Percentiles rank a stretch among this genome's conserved stretches.
Evolutionary conservation across 1,284 basidiomycete species (phyloP).

Genomic region (Ganoderma lucidum): DNA sequence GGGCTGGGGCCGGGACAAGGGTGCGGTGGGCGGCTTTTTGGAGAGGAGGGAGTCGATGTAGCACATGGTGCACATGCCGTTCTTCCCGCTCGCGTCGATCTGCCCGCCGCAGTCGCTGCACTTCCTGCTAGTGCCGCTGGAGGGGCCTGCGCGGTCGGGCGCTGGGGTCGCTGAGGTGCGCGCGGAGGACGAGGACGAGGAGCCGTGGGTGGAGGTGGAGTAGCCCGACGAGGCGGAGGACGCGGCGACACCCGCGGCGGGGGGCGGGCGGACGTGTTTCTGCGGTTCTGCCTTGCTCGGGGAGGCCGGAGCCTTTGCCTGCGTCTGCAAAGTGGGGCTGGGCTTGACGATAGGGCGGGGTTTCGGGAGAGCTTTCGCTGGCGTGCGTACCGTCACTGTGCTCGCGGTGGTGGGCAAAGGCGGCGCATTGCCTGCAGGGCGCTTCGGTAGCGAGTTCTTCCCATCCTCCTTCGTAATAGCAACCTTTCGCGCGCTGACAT

Average conservation of each 20-base stretch:
- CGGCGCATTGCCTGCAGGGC: background rate
- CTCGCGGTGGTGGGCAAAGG: background rate
- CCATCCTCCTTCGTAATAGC: background rate
- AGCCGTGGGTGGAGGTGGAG: slow-evolving; percentile 4
- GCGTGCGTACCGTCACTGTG: background rate
- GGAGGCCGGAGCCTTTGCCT: background rate
- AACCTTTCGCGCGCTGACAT: background rate
- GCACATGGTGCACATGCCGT: slow-evolving; percentile 12
- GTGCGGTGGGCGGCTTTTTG: background rate
- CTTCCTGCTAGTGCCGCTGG: background rate
- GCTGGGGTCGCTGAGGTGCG: background rate
- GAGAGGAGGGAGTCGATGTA: slow-evolving; percentile 2
- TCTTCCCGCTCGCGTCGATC: background rate
- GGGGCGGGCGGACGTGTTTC: background rate
- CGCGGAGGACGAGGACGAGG: slow-evolving; percentile 3
- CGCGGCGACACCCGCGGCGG: background rate
- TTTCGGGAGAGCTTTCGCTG: background rate
- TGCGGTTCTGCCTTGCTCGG: background rate
- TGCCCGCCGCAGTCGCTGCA: slow-evolving; percentile 1
- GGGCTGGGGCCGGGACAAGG: too few relatives aligned
- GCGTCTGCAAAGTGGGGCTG: background rate
- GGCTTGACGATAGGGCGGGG: slow-evolving; percentile 4
- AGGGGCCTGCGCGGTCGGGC: background rate
- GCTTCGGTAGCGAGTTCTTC: background rate
- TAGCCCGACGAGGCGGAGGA: slow-evolving; percentile 5